Evolutionary conservation across 2,329 filamentous ascomycete species (phyloP), one percentile per base, ranked within the genome.

Genomic region (Apiospora arundinis): DNA sequence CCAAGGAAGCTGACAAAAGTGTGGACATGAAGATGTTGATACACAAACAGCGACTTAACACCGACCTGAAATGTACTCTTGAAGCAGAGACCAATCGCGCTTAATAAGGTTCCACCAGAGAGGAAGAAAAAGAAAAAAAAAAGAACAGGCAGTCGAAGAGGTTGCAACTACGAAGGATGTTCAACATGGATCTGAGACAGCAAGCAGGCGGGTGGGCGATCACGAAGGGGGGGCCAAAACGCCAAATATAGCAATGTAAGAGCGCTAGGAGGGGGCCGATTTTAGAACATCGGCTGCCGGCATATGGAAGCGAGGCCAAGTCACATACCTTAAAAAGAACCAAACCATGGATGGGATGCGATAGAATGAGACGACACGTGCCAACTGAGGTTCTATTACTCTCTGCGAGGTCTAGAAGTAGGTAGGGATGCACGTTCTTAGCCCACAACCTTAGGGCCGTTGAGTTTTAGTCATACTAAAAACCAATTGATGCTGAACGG

Each of bases 161-260:
- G 56, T 40, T 63, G 56, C 56, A 63, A 40, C 56, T 63, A 63
- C 40, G 40, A 63, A 40, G 56, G 56, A 63, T 63, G 56, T 63
- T 63, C 56, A 40, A 63, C 56, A 63, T 63, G 56, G 56, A 63
- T 63, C 56, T 63, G 56, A 63, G 56, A 63, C 56, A 63, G 28
- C 32, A 63, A 28, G 52, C 28, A n/a, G 52, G 52, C 52, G 21
- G 56, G 56, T 16, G 32, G 56, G 32, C 56, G 56, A 40, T 37
- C 56, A 63, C 56, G 40, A 63, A 63, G 32, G 56, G 56, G 49
- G 56, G 56, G 56, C 28, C 28, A 37, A 40, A 40, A 63, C 32
- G 56, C 56, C 56, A 40, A 63, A 63, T 40, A 40, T 63, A 63
- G 56, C 56, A 40, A 63, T 63, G 56, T 1, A 18, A 37, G 56